A percentile compares a stretch with the other conserved stretches of the same genome.
These are phyloP conservation scores for Acidiella bohemica DNA, from an alignment of 495 filamentous ascomycete species.

Conservation along the genomic window DNA sequence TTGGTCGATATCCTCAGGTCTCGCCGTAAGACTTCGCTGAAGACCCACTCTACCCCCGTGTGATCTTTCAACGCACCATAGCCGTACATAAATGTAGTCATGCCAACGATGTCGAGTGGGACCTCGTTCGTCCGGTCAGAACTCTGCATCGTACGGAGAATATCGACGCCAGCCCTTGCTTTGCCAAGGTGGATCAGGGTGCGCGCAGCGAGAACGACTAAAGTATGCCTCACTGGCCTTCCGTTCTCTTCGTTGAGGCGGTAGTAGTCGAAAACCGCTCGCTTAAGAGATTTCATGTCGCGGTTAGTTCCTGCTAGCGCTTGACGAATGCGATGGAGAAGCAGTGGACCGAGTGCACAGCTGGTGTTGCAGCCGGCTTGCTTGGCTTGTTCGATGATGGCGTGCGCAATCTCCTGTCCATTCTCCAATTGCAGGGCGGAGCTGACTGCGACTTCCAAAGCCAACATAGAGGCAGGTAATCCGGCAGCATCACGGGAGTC, in stretches of 20 bases:
- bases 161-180: constrained; percentile 6
- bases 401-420: constrained; percentile 6
- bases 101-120: constrained; percentile 14
- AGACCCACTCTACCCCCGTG: constrained; percentile 14
- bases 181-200: constrained; percentile 6
- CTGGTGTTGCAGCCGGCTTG: constrained; percentile 18
- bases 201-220: constrained; percentile 17
- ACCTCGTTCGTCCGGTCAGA: constrained; percentile 5
- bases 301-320: not conserved
- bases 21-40: constrained; percentile 9
- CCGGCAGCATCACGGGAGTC: constrained; percentile 8
- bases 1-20: constrained; percentile 17
- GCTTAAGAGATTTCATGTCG: not conserved
- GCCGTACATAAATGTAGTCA: constrained; percentile 16
- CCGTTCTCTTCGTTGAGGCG: constrained; percentile 14
- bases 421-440: constrained; percentile 9
- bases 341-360: constrained; percentile 15
- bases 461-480: constrained; percentile 6
- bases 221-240: constrained; percentile 7
- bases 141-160: constrained; percentile 11
- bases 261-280: constrained; percentile 17
- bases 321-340: constrained; percentile 4
- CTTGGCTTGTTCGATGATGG: constrained; percentile 6
- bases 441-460: constrained; percentile 19
- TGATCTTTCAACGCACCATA: constrained; percentile 7